These are phyloP conservation scores for Platanthera guangdongensis DNA, from an alignment of 106 monocot genomes.

Conservation along the genomic window DNA sequence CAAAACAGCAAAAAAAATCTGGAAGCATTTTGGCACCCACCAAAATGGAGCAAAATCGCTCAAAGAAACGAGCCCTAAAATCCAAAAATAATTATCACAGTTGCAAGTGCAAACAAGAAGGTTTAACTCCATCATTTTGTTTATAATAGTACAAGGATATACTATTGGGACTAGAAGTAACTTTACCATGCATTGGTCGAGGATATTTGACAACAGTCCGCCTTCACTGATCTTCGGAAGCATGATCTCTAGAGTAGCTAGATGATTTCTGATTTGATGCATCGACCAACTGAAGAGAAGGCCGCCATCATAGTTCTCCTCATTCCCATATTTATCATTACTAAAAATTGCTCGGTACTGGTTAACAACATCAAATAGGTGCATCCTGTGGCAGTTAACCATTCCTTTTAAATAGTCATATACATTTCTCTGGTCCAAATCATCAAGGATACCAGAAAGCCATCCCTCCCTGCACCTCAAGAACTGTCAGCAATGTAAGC, in stretches of 20 bases:
- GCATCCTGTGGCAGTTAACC: conserved; percentile 81
- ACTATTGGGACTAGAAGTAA: not conserved
- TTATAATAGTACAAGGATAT: not conserved
- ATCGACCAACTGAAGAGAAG: conserved; percentile 98
- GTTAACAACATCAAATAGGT: conserved; percentile 94
- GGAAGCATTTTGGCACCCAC: too few species aligned
- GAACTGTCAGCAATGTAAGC: conserved; percentile 37
- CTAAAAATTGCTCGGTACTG: conserved; percentile 90
- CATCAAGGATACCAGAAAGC: conserved; percentile 86
- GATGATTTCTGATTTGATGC: conserved; percentile 84
- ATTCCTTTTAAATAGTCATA: conserved; percentile 94
- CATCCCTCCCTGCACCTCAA: conserved; percentile 98
- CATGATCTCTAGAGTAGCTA: conserved; percentile 76
- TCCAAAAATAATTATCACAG: not conserved
- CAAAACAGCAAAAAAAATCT: too few species aligned
- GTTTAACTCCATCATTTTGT: not conserved
- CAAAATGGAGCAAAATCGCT: too few species aligned
- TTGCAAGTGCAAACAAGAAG: not conserved
- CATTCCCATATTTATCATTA: conserved; percentile 89
- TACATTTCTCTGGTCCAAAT: conserved; percentile 84
- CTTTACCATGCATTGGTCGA: conserved; percentile 92
- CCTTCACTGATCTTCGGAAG: conserved; percentile 87
- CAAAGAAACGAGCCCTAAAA: too few species aligned
- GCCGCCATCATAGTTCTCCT: conserved; percentile 90
- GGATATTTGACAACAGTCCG: conserved; percentile 76